Base-by-base conservation (phyloP, 495 filamentous ascomycete genomes). In the Podospora sp. region DNA sequence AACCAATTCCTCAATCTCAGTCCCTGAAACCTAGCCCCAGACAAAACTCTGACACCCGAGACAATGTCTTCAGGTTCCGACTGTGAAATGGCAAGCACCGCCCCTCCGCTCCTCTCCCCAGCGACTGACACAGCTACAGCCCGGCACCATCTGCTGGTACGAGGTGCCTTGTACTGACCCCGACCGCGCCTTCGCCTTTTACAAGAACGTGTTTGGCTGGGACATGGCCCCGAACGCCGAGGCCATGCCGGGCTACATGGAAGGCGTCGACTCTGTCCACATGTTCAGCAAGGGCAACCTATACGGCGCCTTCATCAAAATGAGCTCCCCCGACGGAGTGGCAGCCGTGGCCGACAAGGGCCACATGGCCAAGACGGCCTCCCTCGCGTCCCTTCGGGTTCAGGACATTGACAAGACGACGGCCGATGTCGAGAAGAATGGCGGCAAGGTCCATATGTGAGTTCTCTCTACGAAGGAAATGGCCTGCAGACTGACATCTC, bases 221-320 rank as follows among this genome's bases (percentile, higher is more conserved):
- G 29, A 58, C 20, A 33, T 25, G 9, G 56, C 24, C 3, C 57
- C 18, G 25, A 18, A 16, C 7, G 20, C 16, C 26, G 40, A 22
- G 16, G 7, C 56, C 6, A 52, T 52, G 56, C 64, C 64, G 8
- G 57, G 64, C 24, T 60, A 59, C 35, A 50, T 60, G 21, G 55
- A 59, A 14, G 64, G 64, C 21, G 46, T 66, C 51, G 64, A 66
- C 14, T 33, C 22, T 21, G 46, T 66, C 36, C 40, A 50, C 57
- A 33, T 52, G 0, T 66, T 66, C 26, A 8, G 7, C 33, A 52
- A 66, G 11, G 64, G 64, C 55, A 59, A 35, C 8, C 33, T 66
- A 6, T 60, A 60, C 56, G 64, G 64, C n/a, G 64, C 64, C 25
- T 66, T 66, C 36, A 36, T 66, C 56, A 66, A 66, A 56, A 51